phyloP scores from a whole-genome alignment of 805 yeast genomes.

The Schwanniomyces polymorphus region DNA sequence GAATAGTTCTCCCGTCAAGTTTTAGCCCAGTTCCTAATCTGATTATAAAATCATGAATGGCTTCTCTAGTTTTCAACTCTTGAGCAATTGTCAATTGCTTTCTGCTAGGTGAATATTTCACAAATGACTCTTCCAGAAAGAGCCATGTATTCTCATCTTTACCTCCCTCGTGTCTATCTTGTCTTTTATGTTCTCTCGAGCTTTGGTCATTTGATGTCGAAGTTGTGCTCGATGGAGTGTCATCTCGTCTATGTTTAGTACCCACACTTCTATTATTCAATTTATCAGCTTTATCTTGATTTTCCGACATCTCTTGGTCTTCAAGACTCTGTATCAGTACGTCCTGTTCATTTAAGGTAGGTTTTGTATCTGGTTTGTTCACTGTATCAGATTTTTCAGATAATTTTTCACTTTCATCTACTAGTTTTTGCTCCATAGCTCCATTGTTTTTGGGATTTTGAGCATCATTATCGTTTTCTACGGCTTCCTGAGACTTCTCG shows the following conservation, averaged over 20 bases:
- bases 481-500: background rate
- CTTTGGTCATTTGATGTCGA: background rate
- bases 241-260: background rate
- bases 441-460: background rate
- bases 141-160: constrained; percentile 31
- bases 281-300: background rate
- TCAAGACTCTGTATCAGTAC: background rate
- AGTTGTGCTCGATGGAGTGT: background rate
- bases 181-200: background rate
- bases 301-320: background rate
- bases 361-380: background rate
- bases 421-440: background rate
- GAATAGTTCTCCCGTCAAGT: constrained; percentile 41
- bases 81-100: constrained; percentile 30
- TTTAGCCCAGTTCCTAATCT: constrained; percentile 35
- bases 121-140: constrained; percentile 33
- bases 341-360: background rate
- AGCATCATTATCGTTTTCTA: background rate
- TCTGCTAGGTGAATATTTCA: constrained; percentile 33
- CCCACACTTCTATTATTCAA: background rate
- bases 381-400: background rate
- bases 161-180: background rate
- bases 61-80: constrained; percentile 37
- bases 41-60: constrained; percentile 38
- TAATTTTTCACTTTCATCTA: background rate